Evolutionary conservation across 2,329 filamentous ascomycete genomes (phyloP).

Genomic region (Fusarium proliferatum): DNA sequence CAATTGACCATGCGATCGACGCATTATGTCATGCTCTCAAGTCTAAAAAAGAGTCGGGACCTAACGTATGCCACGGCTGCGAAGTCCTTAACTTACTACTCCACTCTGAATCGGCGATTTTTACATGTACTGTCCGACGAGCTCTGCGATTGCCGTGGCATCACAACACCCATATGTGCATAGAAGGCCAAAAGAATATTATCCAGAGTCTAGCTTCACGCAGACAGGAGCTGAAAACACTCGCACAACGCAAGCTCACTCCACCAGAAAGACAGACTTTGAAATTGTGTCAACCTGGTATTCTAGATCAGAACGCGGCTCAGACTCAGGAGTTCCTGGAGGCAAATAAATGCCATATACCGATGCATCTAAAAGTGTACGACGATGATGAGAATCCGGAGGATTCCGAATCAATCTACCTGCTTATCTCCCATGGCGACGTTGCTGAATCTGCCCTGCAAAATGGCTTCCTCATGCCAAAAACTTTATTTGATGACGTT

Average conservation of each 20-base stretch:
- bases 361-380: rapidly evolving
- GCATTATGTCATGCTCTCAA: rapidly evolving
- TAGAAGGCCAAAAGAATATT: not conserved
- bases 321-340: rapidly evolving
- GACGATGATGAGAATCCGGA: rapidly evolving
- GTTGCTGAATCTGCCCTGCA: rapidly evolving
- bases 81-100: not conserved
- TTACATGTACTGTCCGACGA: rapidly evolving
- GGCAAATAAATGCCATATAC: rapidly evolving
- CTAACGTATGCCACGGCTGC: too few relatives aligned
- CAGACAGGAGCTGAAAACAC: rapidly evolving
- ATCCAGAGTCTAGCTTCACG: rapidly evolving
- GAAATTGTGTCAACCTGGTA: rapidly evolving
- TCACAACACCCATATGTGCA: rapidly evolving
- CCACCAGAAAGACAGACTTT: not conserved
- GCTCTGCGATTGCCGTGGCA: rapidly evolving
- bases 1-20: not conserved
- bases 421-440: not conserved
- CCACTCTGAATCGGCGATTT: not conserved
- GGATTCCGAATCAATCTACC: rapidly evolving
- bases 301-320: rapidly evolving
- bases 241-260: not conserved
- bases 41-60: rapidly evolving
- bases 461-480: not conserved
- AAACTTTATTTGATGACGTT: rapidly evolving